These are phyloP conservation scores for Puya raimondii DNA, from an alignment of 176 grass and related monocot genomes.

Conservation along the genomic window DNA sequence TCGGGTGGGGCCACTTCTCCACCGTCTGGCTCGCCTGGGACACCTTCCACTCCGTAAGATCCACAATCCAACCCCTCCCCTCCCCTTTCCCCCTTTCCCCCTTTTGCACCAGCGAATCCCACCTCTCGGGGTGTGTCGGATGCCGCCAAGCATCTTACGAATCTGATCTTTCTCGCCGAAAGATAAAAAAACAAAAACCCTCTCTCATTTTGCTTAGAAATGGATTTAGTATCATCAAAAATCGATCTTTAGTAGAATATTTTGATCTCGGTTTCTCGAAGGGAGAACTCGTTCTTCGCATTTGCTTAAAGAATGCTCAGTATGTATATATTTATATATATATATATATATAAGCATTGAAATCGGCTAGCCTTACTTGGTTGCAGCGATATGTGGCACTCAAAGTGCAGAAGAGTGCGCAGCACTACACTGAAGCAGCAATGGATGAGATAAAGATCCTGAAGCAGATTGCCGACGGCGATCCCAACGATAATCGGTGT, in stretches of 20 bases:
- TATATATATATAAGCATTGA: background rate
- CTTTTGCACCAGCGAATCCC: no score
- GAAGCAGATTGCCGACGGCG: slow-evolving; percentile 84
- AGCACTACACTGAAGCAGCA: slow-evolving; percentile 93
- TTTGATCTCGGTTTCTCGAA: background rate
- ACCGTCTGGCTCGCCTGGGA: slow-evolving; percentile 99
- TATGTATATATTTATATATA: no score
- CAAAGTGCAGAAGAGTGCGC: slow-evolving; percentile 97
- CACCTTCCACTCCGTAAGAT: slow-evolving; percentile 56
- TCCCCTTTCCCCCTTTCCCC: no score
- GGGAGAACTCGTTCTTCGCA: background rate
- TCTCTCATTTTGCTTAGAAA: background rate
- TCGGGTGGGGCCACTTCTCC: slow-evolving; percentile 98
- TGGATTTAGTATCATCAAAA: background rate
- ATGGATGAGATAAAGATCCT: slow-evolving; percentile 99
- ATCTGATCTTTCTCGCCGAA: no score
- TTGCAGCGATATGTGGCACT: slow-evolving; percentile 85
- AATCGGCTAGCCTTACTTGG: background rate
- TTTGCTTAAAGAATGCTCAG: background rate
- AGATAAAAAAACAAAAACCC: background rate
- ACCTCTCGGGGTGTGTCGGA: no score
- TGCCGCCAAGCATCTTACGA: no score
- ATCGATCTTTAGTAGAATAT: no score
- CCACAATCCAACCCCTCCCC: background rate
- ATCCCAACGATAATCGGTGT: slow-evolving; percentile 54